Conservation (phyloP, 805 yeast species). For the Hanseniaspora hatyaiensis region DNA sequence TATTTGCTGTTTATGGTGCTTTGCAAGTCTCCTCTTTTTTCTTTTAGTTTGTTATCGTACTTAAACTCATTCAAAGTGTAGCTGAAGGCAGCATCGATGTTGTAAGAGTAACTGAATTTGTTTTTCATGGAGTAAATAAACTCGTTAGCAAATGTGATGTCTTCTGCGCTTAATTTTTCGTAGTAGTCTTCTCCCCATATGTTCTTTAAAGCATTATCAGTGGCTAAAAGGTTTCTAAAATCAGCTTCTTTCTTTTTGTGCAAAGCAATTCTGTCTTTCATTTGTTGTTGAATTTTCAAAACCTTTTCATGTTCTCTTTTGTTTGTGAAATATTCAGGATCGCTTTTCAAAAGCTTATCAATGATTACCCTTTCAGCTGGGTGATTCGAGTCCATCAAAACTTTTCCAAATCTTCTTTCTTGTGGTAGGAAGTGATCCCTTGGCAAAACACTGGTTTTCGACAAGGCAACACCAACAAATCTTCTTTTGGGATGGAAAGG, state of each 20-base stretch:
- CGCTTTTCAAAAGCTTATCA: conserved; percentile 30
- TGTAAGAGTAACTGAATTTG: conserved; percentile 30
- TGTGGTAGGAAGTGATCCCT: conserved; percentile 86
- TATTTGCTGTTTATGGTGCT: conserved; percentile 86
- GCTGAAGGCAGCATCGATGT: conserved; percentile 16
- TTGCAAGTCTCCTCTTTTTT: conserved; percentile 81
- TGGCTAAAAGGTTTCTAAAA: conserved; percentile 71
- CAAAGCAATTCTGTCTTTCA: conserved; percentile 88
- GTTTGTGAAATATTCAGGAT: not conserved
- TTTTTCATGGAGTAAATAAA: conserved; percentile 10
- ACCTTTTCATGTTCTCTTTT: conserved; percentile 19
- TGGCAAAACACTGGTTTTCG: conserved; percentile 55
- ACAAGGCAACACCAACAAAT: conserved; percentile 77
- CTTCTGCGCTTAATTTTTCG: not conserved
- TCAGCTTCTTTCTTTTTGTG: conserved; percentile 86
- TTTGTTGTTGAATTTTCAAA: conserved; percentile 67
- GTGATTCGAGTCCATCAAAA: conserved; percentile 26
- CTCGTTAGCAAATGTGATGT: conserved; percentile 12
- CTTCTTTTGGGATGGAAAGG: conserved; percentile 93
- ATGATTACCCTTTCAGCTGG: conserved; percentile 29
- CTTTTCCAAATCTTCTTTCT: conserved; percentile 66
- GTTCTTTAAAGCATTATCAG: conserved; percentile 45
- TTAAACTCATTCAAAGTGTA: conserved; percentile 8
- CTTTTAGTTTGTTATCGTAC: conserved; percentile 55
- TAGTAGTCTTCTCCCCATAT: conserved; percentile 9